Base-by-base conservation (phyloP, 371 early-diverging fungal species). In the Dichotomocladium elegans region DNA sequence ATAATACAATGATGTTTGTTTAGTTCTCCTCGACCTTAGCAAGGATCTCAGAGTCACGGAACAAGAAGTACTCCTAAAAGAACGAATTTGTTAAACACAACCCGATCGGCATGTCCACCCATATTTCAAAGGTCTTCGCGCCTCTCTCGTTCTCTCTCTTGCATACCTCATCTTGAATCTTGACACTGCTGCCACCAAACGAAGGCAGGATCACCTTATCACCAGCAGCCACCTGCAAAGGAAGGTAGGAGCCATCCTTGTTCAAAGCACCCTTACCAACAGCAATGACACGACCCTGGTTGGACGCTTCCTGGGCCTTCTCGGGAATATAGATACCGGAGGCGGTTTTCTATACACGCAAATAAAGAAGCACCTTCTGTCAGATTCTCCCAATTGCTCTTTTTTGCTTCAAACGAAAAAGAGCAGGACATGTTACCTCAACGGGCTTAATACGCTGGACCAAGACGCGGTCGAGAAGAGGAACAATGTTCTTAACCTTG, bases 311-410 rank as follows among this genome's bases (percentile, higher is more conserved):
- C 69, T 95, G 94, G n/a, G 97, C 90, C 83, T 96, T 96, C 71
- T 98, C 95, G 46, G 99, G 99, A 46, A 99, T 93, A 70, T 81
- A 90, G 64, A 99, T 84, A 68, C 99, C 99, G n/a, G 91, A 72
- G 29, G 93, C 89, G 35, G 98, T 98, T 81, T 94, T 83, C 93
- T 94, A 74, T n/a, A n/a, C n/a, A n/a, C n/a, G n/a, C n/a, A 25
- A 21, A 33, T 0, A 30, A 30, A 29, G 6, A 12, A 21, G 12
- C 14, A 29, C 15, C 19, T n/a, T n/a, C n/a, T n/a, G n/a, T n/a
- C n/a, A n/a, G n/a, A n/a, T n/a, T n/a, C n/a, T n/a, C n/a, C n/a
- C n/a, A n/a, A n/a, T n/a, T n/a, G n/a, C n/a, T n/a, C n/a, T n/a
- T n/a, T n/a, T n/a, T n/a, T n/a, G n/a, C n/a, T n/a, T n/a, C n/a